Conservation (phyloP, 2,329 filamentous ascomycete species). For the Didymella pomorum region DNA sequence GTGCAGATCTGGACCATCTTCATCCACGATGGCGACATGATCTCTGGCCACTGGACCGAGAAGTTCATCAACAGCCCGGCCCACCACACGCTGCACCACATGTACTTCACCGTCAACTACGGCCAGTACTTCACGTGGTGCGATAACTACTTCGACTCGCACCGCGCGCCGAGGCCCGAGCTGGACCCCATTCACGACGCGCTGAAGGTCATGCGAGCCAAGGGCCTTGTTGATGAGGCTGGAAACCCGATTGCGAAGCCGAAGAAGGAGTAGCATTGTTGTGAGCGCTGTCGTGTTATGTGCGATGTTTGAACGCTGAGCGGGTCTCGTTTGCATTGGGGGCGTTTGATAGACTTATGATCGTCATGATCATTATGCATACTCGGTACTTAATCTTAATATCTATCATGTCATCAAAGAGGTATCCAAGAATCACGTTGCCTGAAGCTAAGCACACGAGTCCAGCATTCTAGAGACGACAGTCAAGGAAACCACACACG, state of each 20-base stretch:
- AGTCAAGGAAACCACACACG: no score
- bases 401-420: background rate
- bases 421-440: background rate
- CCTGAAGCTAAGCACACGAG: no score
- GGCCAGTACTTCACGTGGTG: conserved; percentile 61
- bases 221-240: conserved; percentile 57
- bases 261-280: conserved; percentile 20
- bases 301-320: conserved; percentile 1
- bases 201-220: conserved; percentile 55
- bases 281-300: background rate
- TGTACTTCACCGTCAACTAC: conserved; percentile 62
- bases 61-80: conserved; percentile 60
- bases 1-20: conserved; percentile 61
- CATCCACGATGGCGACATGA: conserved; percentile 61
- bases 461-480: no score
- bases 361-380: conserved; percentile 13
- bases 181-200: conserved; percentile 58
- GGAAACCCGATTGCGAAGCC: conserved; percentile 49
- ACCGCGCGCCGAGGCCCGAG: conserved; percentile 54
- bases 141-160: conserved; percentile 57
- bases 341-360: conserved; percentile 16
- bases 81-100: conserved; percentile 60
- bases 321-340: conserved; percentile 14
- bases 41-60: conserved; percentile 57
- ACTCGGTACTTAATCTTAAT: conserved; percentile 18